Percentiles rank a stretch among this genome's conserved stretches.
phyloP scores from a whole-genome alignment of 495 filamentous ascomycete genomes.

The Penicillium canariense region DNA sequence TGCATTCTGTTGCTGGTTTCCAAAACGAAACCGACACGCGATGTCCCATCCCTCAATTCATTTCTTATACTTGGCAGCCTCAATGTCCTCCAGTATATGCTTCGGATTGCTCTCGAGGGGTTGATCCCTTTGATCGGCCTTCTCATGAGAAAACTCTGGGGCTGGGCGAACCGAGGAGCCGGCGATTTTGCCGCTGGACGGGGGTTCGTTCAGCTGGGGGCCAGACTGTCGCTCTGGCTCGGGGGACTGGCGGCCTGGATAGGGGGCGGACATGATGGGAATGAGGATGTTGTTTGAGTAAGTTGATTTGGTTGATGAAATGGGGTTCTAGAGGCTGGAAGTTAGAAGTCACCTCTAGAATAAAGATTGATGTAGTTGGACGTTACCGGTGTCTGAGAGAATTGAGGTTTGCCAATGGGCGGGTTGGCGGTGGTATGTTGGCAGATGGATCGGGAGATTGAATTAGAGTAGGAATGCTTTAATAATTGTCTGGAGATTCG shows the following conservation, averaged over 20 bases:
- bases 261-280: constrained; percentile 35
- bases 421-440: no score
- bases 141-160: constrained; percentile 36
- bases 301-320: neutral
- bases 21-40: neutral
- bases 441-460: neutral
- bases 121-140: constrained; percentile 31
- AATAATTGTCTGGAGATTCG: neutral
- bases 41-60: constrained; percentile 3
- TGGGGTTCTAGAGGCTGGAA: no score
- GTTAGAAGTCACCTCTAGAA: no score
- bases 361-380: neutral
- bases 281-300: constrained; percentile 10
- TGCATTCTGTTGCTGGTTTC: no score
- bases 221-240: constrained; percentile 66
- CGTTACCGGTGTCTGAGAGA: no score
- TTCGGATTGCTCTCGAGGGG: constrained; percentile 63
- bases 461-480: no score
- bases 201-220: constrained; percentile 57
- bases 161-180: constrained; percentile 27
- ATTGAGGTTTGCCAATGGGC: no score
- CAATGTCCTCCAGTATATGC: constrained; percentile 65
- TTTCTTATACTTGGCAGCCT: constrained; percentile 56
- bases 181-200: constrained; percentile 56
- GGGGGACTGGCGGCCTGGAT: constrained; percentile 78